Evolutionary conservation across 257 asterid species (phyloP).

Genomic region (Asclepias syriaca): DNA sequence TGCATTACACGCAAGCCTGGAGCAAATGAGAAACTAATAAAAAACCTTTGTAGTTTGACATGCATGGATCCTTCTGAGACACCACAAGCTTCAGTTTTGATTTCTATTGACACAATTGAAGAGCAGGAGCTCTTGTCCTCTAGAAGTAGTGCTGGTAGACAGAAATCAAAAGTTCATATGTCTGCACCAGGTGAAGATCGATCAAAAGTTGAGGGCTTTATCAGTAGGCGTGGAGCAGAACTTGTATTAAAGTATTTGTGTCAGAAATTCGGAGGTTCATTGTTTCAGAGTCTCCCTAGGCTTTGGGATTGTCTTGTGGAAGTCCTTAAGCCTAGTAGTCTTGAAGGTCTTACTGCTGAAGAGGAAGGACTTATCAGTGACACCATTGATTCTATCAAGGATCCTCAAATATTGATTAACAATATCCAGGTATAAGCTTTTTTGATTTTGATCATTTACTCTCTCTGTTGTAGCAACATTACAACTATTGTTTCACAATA

Average conservation of each 20-base stretch:
- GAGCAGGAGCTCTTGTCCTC: conserved; percentile 80
- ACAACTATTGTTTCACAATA: neutral
- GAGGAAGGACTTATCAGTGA: conserved; percentile 62
- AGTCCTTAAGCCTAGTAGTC: conserved; percentile 74
- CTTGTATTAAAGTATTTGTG: conserved; percentile 87
- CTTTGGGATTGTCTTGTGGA: conserved; percentile 97
- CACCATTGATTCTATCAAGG: conserved; percentile 57
- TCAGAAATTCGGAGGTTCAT: conserved; percentile 68
- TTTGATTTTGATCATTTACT: neutral
- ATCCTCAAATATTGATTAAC: conserved; percentile 82
- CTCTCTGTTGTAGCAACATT: neutral
- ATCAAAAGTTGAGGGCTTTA: conserved; percentile 76
- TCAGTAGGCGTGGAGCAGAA: conserved; percentile 95
- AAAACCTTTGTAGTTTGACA: conserved; percentile 71
- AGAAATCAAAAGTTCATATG: conserved; percentile 63
- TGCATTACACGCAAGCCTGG: conserved; percentile 91
- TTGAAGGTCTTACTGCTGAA: conserved; percentile 51
- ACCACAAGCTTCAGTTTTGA: conserved; percentile 83
- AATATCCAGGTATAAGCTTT: conserved; percentile 73
- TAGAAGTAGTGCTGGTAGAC: conserved; percentile 53
- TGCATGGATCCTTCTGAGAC: conserved; percentile 98
- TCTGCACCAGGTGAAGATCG: conserved; percentile 82
- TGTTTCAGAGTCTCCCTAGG: conserved; percentile 86
- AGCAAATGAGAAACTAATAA: conserved; percentile 91
- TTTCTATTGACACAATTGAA: conserved; percentile 79